Conservation (phyloP, 345 rosid species). For the Garcia nutans region DNA sequence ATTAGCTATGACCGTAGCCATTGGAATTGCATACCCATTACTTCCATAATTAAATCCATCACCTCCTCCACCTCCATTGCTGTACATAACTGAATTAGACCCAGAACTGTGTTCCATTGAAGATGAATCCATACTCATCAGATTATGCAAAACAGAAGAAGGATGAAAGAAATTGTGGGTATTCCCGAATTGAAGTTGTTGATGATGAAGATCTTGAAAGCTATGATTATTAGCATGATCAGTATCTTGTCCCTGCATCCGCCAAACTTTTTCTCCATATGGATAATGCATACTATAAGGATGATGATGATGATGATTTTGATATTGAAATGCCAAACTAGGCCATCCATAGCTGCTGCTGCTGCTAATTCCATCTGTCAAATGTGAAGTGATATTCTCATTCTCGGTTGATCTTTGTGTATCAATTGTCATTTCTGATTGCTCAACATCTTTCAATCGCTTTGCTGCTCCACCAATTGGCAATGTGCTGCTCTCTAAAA, state of each 20-base stretch:
- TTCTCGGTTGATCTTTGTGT: constrained; percentile 10
- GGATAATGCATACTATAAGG: constrained; percentile 38
- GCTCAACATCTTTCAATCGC: constrained; percentile 24
- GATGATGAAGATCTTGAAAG: constrained; percentile 37
- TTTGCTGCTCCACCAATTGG: constrained; percentile 31
- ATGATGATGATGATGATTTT: constrained; percentile 29
- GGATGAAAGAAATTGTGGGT: constrained; percentile 55
- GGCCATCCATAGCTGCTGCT: constrained; percentile 39
- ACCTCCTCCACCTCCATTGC: constrained; percentile 15
- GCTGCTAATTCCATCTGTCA: constrained; percentile 27
- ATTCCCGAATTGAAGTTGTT: constrained; percentile 38
- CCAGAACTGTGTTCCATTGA: constrained; percentile 51
- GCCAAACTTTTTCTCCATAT: constrained; percentile 51
- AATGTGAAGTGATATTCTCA: constrained; percentile 16
- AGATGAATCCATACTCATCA: constrained; percentile 48
- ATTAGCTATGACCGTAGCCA: constrained; percentile 31
- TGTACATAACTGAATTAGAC: constrained; percentile 50
- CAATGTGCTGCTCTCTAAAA: constrained; percentile 30
- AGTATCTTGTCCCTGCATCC: constrained; percentile 64
- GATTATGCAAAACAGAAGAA: constrained; percentile 34
- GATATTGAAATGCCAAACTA: constrained; percentile 38
- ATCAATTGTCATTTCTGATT: constrained; percentile 24
- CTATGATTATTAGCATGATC: constrained; percentile 7
- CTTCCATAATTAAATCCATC: constrained; percentile 17
- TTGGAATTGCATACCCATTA: constrained; percentile 33